Evolutionary conservation across 2,329 filamentous ascomycete genomes (phyloP).

Genomic region (Pestalotiopsis sp.): DNA sequence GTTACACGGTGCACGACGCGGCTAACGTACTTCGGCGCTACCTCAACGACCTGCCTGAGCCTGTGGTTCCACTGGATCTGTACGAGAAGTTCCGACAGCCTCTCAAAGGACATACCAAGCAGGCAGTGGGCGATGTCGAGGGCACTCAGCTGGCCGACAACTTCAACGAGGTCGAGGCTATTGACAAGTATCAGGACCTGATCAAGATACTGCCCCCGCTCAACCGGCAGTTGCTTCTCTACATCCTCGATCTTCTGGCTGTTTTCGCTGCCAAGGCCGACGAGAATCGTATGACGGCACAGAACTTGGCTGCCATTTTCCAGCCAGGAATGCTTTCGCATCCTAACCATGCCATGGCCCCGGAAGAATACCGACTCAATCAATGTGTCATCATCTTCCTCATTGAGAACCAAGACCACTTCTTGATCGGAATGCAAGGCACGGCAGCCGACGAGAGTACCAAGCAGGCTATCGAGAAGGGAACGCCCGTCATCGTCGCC

Average conservation of each 20-base stretch:
- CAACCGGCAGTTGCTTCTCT: constrained; percentile 90
- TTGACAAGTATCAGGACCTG: constrained; percentile 80
- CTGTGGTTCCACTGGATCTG: constrained; percentile 91
- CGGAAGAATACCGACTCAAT: constrained; percentile 89
- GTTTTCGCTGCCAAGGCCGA: constrained; percentile 98
- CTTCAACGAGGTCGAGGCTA: constrained; percentile 76
- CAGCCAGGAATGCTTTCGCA: constrained; percentile 96
- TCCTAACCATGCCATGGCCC: constrained; percentile 92
- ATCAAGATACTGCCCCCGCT: constrained; percentile 92
- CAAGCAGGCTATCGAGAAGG: constrained; percentile 67
- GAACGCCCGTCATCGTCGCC: constrained; percentile 54
- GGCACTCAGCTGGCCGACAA: constrained; percentile 71
- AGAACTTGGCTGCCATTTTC: constrained; percentile 95
- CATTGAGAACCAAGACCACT: constrained; percentile 98
- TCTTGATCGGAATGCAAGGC: constrained; percentile 96
- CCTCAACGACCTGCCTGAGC: constrained; percentile 93
- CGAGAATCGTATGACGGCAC: constrained; percentile 94
- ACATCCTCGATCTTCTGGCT: constrained; percentile 92
- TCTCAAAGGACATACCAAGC: constrained; percentile 70
- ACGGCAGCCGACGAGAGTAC: constrained; percentile 92
- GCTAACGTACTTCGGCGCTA: constrained; percentile 95
- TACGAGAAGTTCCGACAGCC: constrained; percentile 92
- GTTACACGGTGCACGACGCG: constrained; percentile 97
- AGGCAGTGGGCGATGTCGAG: constrained; percentile 71
- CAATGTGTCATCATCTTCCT: constrained; percentile 97